phyloP scores from a whole-genome alignment of 441 rosid genomes.

The Macaranga tanarius region DNA sequence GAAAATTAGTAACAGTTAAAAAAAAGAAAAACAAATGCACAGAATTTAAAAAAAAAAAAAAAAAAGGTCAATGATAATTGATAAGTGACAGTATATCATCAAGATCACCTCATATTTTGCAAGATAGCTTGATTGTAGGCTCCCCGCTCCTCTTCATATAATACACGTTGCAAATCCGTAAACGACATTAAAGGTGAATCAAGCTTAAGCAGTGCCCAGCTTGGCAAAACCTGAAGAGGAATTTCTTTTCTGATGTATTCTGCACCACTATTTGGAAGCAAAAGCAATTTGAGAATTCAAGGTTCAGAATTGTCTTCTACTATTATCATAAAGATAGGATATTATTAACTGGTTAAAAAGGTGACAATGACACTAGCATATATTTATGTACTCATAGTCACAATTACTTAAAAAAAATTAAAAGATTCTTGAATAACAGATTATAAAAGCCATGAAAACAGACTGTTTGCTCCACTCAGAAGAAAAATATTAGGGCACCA shows the following conservation, averaged over 20 bases:
- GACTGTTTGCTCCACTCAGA: background rate
- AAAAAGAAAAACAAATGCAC: constrained; percentile 1
- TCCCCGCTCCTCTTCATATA: constrained; percentile 77
- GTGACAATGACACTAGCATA: background rate
- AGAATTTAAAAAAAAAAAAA: constrained; percentile 5
- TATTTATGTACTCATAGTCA: background rate
- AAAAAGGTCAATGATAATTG: background rate
- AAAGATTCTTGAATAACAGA: background rate
- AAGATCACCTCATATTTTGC: constrained; percentile 67
- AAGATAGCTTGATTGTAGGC: constrained; percentile 78
- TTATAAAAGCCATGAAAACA: constrained; percentile 4
- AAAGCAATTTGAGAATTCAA: constrained; percentile 24
- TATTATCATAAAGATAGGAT: background rate
- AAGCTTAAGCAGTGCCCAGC: constrained; percentile 64
- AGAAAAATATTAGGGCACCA: constrained; percentile 9
- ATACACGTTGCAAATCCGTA: constrained; percentile 78
- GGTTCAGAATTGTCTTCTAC: background rate
- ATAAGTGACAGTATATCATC: constrained; percentile 3
- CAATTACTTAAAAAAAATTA: background rate
- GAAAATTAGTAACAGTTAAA: constrained; percentile 23
- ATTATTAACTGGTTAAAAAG: background rate
- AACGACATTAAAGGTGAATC: constrained; percentile 74
- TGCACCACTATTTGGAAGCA: constrained; percentile 60
- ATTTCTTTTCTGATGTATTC: constrained; percentile 82
- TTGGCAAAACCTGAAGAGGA: constrained; percentile 75